Percentiles rank a stretch among this genome's conserved stretches.
Conservation (phyloP, 257 asterid species). For the Henckelia pumila region DNA sequence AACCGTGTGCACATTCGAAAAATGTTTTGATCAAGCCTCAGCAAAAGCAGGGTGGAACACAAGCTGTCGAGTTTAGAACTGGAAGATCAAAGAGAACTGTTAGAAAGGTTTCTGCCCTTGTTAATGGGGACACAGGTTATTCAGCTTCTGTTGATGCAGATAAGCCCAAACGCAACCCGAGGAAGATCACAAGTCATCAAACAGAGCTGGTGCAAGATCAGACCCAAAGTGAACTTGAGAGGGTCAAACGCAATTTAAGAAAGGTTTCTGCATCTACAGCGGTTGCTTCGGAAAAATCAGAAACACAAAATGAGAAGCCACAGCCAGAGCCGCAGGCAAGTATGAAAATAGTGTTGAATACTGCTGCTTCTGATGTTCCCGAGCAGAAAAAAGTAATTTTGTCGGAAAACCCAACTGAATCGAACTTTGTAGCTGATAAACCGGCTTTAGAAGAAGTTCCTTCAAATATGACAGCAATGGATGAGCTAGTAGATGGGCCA, state of each 20-base stretch:
- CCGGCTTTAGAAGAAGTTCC: constrained; percentile 31
- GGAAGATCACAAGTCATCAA: constrained; percentile 47
- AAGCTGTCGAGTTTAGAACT: constrained; percentile 42
- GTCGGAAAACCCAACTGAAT: constrained; percentile 28
- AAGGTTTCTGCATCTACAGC: constrained; percentile 64
- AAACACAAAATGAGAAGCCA: constrained; percentile 50
- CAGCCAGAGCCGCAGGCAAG: constrained; percentile 28
- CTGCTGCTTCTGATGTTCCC: constrained; percentile 38
- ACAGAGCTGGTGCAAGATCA: constrained; percentile 59
- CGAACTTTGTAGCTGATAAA: constrained; percentile 33
- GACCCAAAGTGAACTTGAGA: constrained; percentile 66
- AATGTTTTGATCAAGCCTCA: constrained; percentile 47
- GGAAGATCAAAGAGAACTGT: constrained; percentile 64
- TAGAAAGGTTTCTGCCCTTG: constrained; percentile 49
- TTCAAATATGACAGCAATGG: constrained; percentile 22
- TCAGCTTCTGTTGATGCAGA: constrained; percentile 49
- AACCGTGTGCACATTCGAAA: constrained; percentile 46
- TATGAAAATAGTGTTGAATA: constrained; percentile 28
- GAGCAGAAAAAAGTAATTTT: constrained; percentile 36
- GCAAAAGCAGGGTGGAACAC: constrained; percentile 43
- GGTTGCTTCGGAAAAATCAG: constrained; percentile 47
- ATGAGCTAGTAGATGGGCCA: constrained; percentile 40
- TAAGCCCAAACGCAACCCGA: constrained; percentile 53
- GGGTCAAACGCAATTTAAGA: constrained; percentile 64
- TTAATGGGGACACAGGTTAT: constrained; percentile 49